Conservation (phyloP, 305 asterid genomes). For the Salvia sclarea region DNA sequence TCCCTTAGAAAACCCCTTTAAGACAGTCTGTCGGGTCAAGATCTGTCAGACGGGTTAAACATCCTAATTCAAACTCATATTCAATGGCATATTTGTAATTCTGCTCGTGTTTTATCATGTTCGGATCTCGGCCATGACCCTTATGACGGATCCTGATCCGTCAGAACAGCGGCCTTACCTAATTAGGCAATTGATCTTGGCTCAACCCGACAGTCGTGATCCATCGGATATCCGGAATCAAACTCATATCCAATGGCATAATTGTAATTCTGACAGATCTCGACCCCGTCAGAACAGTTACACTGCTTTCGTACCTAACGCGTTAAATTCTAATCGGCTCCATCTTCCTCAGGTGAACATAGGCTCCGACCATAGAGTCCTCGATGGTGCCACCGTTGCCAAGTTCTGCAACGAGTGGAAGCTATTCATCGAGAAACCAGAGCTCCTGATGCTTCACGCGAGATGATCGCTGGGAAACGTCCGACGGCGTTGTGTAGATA, state of each 20-base stretch:
- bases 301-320: too few species aligned
- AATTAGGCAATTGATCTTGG: background rate
- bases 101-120: too few species aligned
- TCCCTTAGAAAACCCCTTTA: background rate
- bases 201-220: too few species aligned
- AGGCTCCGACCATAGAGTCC: conserved; percentile 87
- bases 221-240: too few species aligned
- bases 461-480: conserved; percentile 40
- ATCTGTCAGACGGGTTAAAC: background rate
- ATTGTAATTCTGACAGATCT: too few species aligned
- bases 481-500: background rate
- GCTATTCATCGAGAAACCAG: conserved; percentile 73
- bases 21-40: background rate
- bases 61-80: too few species aligned
- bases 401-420: conserved; percentile 91
- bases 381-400: conserved; percentile 93
- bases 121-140: too few species aligned
- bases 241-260: too few species aligned
- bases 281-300: too few species aligned
- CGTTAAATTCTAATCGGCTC: background rate
- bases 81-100: too few species aligned
- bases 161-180: background rate
- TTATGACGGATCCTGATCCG: too few species aligned
- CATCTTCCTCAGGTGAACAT: conserved; percentile 59
- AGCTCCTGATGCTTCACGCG: conserved; percentile 76